Evolutionary conservation across 2,329 filamentous ascomycete genomes (phyloP).

Genomic region (Colletotrichum sp.): DNA sequence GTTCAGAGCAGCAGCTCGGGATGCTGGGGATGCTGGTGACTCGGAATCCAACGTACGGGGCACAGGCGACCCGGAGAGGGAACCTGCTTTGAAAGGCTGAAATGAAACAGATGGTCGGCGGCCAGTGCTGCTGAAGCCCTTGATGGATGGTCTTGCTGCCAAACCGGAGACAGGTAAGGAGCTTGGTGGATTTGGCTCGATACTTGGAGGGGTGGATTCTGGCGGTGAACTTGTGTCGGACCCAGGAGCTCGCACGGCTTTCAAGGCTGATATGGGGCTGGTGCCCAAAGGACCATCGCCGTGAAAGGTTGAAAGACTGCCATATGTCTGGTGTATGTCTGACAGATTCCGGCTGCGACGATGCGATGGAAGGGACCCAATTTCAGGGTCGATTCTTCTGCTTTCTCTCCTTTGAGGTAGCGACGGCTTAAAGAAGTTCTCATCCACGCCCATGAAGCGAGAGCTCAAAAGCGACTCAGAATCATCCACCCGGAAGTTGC

Average conservation of each 20-base stretch:
- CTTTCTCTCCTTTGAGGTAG: constrained; percentile 60
- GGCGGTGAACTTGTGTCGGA: constrained; percentile 68
- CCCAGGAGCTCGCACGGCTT: constrained; percentile 67
- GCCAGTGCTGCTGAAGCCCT: constrained; percentile 57
- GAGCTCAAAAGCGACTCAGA: constrained; percentile 91
- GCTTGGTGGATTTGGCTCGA: constrained; percentile 51
- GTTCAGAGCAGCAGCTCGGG: constrained; percentile 52
- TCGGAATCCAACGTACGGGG: constrained; percentile 55
- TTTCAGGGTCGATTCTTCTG: constrained; percentile 49
- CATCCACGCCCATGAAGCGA: constrained; percentile 89
- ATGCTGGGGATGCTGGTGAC: constrained; percentile 58
- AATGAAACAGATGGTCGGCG: constrained; percentile 87
- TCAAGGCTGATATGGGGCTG: constrained; percentile 84
- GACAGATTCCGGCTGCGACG: constrained; percentile 49
- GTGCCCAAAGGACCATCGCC: constrained; percentile 79
- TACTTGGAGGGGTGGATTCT: constrained; percentile 52
- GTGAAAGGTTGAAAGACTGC: constrained; percentile 88
- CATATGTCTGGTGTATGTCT: constrained; percentile 82
- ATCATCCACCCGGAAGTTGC: constrained; percentile 90
- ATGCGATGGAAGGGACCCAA: constrained; percentile 78
- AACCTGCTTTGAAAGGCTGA: constrained; percentile 95
- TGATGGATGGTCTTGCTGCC: constrained; percentile 39
- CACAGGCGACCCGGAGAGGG: constrained; percentile 86
- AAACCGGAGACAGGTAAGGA: constrained; percentile 56
- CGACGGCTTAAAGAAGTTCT: constrained; percentile 84